A percentile compares a stretch with the other conserved stretches of the same genome.
Conservation (phyloP, 2,329 filamentous ascomycete genomes). For the Trichoderma koningii region DNA sequence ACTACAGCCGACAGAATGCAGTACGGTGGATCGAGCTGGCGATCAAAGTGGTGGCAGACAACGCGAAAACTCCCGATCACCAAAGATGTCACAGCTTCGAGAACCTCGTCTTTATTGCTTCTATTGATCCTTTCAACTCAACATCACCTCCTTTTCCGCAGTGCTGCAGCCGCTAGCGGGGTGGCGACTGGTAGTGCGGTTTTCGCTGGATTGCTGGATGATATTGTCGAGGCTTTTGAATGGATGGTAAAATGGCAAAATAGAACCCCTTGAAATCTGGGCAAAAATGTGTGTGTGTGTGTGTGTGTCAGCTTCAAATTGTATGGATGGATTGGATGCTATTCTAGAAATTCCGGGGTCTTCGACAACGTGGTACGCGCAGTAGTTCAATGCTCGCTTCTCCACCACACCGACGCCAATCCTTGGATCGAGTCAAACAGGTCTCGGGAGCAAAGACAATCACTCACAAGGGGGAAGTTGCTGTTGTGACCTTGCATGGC, state of each 20-base stretch:
- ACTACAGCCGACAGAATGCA: not conserved
- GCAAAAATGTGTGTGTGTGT: too few relatives aligned
- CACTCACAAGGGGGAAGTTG: not conserved
- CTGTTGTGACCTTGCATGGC: too few relatives aligned
- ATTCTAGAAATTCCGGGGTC: conserved; percentile 27
- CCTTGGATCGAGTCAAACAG: not conserved
- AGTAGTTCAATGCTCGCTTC: conserved; percentile 23
- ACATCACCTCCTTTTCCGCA: not conserved
- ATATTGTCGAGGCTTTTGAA: not conserved
- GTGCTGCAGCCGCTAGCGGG: not conserved
- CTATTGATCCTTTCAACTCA: not conserved
- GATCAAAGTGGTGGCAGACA: not conserved
- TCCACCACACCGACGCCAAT: conserved; percentile 6
- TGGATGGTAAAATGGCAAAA: not conserved
- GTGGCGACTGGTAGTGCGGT: conserved; percentile 7
- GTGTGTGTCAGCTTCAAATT: conserved; percentile 20
- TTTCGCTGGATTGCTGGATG: not conserved
- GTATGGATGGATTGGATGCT: not conserved
- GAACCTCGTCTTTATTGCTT: not conserved
- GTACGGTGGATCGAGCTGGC: not conserved
- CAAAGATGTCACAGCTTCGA: too few relatives aligned
- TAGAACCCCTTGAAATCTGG: not conserved
- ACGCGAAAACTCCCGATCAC: too few relatives aligned
- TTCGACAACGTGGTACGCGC: conserved; percentile 27
- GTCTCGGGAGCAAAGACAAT: not conserved